phyloP scores from a whole-genome alignment of 1,284 basidiomycete species.

The Trichosporon asahii region DNA sequence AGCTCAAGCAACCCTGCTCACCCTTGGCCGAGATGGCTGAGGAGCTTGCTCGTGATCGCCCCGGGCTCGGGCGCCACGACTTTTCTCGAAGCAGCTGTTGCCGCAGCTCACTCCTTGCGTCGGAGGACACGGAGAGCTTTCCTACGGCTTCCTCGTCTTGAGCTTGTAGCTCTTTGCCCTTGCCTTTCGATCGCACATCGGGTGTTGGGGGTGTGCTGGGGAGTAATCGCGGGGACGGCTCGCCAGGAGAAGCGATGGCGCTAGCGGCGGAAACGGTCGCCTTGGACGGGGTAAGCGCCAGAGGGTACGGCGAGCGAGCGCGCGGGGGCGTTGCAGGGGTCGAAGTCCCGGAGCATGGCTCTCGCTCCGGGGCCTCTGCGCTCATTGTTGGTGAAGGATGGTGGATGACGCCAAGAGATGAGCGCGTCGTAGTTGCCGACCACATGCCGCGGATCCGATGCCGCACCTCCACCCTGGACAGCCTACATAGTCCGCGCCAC shows the following conservation, averaged over 20 bases:
- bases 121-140: background rate
- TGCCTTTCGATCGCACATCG: background rate
- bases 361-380: conserved; percentile 1
- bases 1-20: background rate
- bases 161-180: background rate
- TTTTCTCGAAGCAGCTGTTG: background rate
- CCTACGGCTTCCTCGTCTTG: background rate
- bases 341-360: background rate
- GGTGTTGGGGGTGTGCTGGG: background rate
- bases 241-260: background rate
- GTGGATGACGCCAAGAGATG: background rate
- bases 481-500: background rate
- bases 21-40: background rate
- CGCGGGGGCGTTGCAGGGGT: background rate
- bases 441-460: background rate
- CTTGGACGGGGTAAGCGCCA: background rate
- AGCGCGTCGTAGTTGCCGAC: background rate
- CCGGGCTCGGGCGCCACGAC: background rate
- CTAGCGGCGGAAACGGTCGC: background rate
- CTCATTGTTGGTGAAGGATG: background rate
- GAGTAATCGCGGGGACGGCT: background rate
- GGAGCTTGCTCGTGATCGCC: background rate
- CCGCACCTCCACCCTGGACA: background rate
- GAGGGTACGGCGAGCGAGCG: background rate
- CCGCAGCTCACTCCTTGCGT: background rate